Evolutionary conservation across 371 early-diverging fungal species (phyloP).

Genomic region (Circinella umbellata): DNA sequence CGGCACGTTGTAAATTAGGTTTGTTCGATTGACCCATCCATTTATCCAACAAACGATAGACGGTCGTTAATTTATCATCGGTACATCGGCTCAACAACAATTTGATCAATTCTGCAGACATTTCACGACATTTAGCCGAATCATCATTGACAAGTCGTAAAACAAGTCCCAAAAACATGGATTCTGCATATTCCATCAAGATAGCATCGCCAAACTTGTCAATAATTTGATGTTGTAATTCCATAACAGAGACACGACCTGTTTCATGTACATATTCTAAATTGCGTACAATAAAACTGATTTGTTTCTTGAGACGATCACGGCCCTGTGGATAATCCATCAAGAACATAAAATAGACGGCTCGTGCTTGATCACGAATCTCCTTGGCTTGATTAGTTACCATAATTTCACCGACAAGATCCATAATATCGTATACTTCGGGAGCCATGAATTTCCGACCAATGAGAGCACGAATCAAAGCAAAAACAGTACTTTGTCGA

Average conservation of each 20-base stretch:
- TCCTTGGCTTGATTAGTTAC: slow-evolving; percentile 84
- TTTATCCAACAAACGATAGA: slow-evolving; percentile 66
- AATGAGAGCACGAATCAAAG: slow-evolving; percentile 85
- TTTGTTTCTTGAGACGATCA: slow-evolving; percentile 75
- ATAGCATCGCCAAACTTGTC: slow-evolving; percentile 78
- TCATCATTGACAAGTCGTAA: slow-evolving; percentile 90
- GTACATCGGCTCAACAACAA: slow-evolving; percentile 65
- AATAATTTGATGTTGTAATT: slow-evolving; percentile 79
- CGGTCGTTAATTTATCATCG: slow-evolving; percentile 54
- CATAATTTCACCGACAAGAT: slow-evolving; percentile 76
- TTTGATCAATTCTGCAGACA: slow-evolving; percentile 80
- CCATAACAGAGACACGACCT: slow-evolving; percentile 89
- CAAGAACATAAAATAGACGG: slow-evolving; percentile 85
- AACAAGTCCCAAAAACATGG: slow-evolving; percentile 84
- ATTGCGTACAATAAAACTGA: slow-evolving; percentile 88
- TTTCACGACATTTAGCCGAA: slow-evolving; percentile 87
- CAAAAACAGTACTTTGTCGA: slow-evolving; percentile 82
- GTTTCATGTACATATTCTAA: slow-evolving; percentile 88
- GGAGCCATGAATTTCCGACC: slow-evolving; percentile 83
- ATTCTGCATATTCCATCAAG: slow-evolving; percentile 75
- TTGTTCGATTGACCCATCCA: slow-evolving; percentile 73
- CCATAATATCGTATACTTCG: slow-evolving; percentile 93
- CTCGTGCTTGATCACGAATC: slow-evolving; percentile 84
- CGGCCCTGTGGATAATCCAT: slow-evolving; percentile 94
- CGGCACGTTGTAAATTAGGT: slow-evolving; percentile 69